Base-by-base conservation (phyloP, 192 early-diverging fungal species). In the Dissophora globulifera region DNA sequence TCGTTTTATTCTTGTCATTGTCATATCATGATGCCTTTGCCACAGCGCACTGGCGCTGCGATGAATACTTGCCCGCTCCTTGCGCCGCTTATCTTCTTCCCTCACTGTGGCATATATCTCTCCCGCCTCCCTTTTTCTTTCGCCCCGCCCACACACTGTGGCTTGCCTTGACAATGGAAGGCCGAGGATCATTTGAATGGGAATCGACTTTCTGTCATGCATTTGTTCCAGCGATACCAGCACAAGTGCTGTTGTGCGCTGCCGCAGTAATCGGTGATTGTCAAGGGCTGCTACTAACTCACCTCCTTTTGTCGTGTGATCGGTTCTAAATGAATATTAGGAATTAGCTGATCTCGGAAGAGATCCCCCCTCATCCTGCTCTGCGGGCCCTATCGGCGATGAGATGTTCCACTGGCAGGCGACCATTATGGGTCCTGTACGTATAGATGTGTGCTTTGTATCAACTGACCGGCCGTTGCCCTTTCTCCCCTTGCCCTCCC, bases 361-460 rank as follows among this genome's bases (percentile, higher is more conserved):
- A 78, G 96, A 99, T 88, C 97, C 97, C 54, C 97, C 97, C 69
- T 93, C 95, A 13, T 95, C 95, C 51, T 98, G 96, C 90, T 94
- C 91, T 80, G 97, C 96, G 41, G 97, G 97, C 27, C 97, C 97
- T 51, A 88, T 92, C 51, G 94, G 93, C 31, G 97, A 98, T 25
- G 96, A 91, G 76, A 62, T 92, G 61, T 94, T 95, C 84, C 93
- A 96, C 81, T 97, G 96, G 93, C 93, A 99, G 81, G 97, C 97
- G 27, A 98, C 95, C 48, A 98, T 99, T 65, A 96, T 99, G 91
- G 97, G 97, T 47, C 97, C 97, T 38, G 93, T 89, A 85, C 78
- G 91, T 90, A 26, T 12, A 27, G 16, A 42, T 56, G 19, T 42
- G 16, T n/a, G n/a, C n/a, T n/a, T 23, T 32, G 59, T 42, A 26